phyloP scores from a whole-genome alignment of 179 eudicot genomes.

The Carnegiea gigantea region DNA sequence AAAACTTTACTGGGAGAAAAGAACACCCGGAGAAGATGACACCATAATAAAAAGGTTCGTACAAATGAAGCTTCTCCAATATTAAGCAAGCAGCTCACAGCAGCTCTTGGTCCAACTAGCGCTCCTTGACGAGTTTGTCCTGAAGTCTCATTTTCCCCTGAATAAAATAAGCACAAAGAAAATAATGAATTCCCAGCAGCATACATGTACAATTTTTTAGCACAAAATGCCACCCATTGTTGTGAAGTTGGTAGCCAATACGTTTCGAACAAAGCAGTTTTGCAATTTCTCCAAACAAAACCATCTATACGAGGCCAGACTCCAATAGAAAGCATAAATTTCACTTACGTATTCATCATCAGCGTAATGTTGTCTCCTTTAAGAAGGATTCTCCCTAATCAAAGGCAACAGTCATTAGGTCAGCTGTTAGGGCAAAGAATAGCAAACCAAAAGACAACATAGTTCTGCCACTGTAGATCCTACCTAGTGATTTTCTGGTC shows the following conservation, averaged over 20 bases:
- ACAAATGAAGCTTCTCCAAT: neutral
- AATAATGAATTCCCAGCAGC: neutral
- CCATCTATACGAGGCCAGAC: no score
- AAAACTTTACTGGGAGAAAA: neutral
- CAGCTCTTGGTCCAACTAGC: neutral
- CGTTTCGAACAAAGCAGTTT: neutral
- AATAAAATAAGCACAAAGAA: neutral
- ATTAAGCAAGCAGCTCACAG: neutral
- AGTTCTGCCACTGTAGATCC: conserved; percentile 1
- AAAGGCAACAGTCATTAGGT: conserved; percentile 12
- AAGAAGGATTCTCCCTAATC: conserved; percentile 70
- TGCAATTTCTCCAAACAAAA: neutral
- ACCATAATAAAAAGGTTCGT: neutral
- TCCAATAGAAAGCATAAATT: neutral
- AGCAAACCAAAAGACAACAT: neutral
- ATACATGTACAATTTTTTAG: neutral
- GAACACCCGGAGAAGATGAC: neutral
- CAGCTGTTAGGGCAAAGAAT: neutral
- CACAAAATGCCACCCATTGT: neutral
- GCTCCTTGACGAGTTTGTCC: neutral
- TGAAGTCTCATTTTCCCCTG: conserved; percentile 29
- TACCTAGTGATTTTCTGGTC: conserved; percentile 71
- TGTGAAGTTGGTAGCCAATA: neutral
- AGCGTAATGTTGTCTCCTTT: conserved; percentile 89
- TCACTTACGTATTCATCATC: conserved; percentile 74